A percentile compares a stretch with the other conserved stretches of the same genome.
Conservation (phyloP, 352 stramenopile genomes). For the Sclerospora graminicola region DNA sequence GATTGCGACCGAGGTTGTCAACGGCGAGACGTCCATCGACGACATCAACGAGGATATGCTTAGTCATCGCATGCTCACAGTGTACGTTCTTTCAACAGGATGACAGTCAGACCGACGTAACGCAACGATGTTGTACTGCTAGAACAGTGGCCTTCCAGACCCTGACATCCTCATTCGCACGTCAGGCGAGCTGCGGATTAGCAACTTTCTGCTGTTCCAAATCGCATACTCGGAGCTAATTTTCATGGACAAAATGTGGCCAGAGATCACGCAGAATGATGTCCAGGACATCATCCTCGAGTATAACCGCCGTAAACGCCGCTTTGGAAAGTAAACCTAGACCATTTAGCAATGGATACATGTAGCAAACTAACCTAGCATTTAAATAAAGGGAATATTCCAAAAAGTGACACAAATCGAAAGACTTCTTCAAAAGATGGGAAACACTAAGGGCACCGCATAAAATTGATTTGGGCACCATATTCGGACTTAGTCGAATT, state of each 20-base stretch:
- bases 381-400: too few relatives aligned
- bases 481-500: too few relatives aligned
- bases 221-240: slow-evolving; percentile 92
- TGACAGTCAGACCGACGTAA: neutral
- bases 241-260: slow-evolving; percentile 94
- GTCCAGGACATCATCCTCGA: slow-evolving; percentile 71
- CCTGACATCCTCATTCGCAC: slow-evolving; percentile 94
- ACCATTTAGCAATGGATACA: neutral
- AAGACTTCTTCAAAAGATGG: too few relatives aligned
- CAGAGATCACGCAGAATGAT: slow-evolving; percentile 85
- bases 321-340: slow-evolving; percentile 76
- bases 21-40: slow-evolving; percentile 45
- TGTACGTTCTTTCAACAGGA: slow-evolving; percentile 33
- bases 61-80: slow-evolving; percentile 64
- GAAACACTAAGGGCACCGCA: too few relatives aligned
- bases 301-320: slow-evolving; percentile 80
- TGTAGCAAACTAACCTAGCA: too few relatives aligned
- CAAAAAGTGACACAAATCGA: too few relatives aligned
- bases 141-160: slow-evolving; percentile 82
- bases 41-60: slow-evolving; percentile 77
- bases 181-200: slow-evolving; percentile 90
- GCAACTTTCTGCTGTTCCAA: slow-evolving; percentile 96
- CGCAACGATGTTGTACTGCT: too few relatives aligned
- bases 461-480: too few relatives aligned
- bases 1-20: slow-evolving; percentile 80